Evolutionary conservation across 208 protist species (phyloP), one percentile per base, ranked within the genome.

Genomic region (Perkinsela sp.): DNA sequence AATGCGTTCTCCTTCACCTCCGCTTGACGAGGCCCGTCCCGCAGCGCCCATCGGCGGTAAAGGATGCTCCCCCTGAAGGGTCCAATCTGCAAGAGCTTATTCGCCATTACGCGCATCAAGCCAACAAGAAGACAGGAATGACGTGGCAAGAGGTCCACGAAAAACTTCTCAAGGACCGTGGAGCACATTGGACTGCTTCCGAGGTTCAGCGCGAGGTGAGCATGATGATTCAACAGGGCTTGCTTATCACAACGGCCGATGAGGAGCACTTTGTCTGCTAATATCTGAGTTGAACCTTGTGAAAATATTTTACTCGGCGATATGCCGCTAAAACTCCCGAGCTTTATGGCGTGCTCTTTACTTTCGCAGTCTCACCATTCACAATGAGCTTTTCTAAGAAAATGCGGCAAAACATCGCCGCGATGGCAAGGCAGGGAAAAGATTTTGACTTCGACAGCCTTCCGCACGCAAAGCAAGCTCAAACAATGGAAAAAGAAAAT

Each of bases 1-100:
- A 91, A 66, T 82, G 77, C n/a, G 78, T 91, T 30, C 80, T 91
- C 15, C 88, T 83, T 2, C 85, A 91, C 72, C 78, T 91, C 28
- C 85, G 85, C 1, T 77, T 91, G 2, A 85, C 81, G 31, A 72
- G 76, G 32, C 40, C 40, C 13, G 13, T 22, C 40, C 40, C 40
- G 22, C 40, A 57, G 40, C 40, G 40, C 40, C 40, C 40, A 22
- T 22, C 6, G 40, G 40, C 40, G 22, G 22, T 57, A 6, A 57
- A 57, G 40, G 40, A 57, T 6, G 40, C 40, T 22, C 40, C 22
- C 40, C 40, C 40, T n/a, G 40, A 57, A n/a, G 40, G 40, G 6
- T 6, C 40, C 40, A 57, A 22, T 22, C 40, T 57, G 40, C 40
- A 57, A 57, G 40, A 57, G 6, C 40, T n/a, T 6, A 57, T 57